Evolutionary conservation across 768 basidiomycete genomes (phyloP), one percentile per base, ranked within the genome.

Genomic region (Collybia mongolica): DNA sequence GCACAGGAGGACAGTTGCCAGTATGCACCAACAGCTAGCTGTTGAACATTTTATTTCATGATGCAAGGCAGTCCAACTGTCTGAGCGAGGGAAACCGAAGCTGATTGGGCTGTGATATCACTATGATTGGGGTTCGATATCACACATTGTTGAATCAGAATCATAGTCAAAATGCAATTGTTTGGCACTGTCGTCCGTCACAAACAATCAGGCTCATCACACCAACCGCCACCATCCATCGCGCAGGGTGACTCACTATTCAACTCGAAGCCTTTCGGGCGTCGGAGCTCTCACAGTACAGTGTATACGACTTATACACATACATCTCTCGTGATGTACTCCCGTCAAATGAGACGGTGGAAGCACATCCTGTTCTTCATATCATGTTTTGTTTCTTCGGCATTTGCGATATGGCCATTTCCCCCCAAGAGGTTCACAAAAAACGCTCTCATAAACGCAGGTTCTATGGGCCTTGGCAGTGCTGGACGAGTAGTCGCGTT

Each of bases 341-440:
- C 48, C 26, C 47, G 37, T 35, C 19, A 43, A 20, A 54, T 44
- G 40, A 46, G 47, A 39, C 54, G 52, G 48, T 29, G 43, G 40
- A 55, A 48, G 37, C 24, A 19, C 5, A 26, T 15, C 45, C 14
- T 44, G 5, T 36, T 32, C 17, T n/a, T 45, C 29, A 29, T 26
- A 29, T 23, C 20, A 37, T 53, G 36, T 44, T 47, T 56, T 14
- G 35, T 44, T 7, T 22, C 44, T 29, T 46, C 57, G 18, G 35
- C 47, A n/a, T 5, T 28, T 26, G 59, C 59, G 44, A 51, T 60
- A 41, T 96, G 94, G 94, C 93, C 94, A 0, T 94, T 94, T 68
- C 76, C 84, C 38, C 79, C 84, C n/a, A 92, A 94, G 64, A 77
- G 90, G 36, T 96, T 93, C 71, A 82, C 77, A 8, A 82, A 84